Percentiles rank a stretch among this genome's conserved stretches.
phyloP scores from a whole-genome alignment of 2,329 filamentous ascomycete species.

The Cytospora mali region DNA sequence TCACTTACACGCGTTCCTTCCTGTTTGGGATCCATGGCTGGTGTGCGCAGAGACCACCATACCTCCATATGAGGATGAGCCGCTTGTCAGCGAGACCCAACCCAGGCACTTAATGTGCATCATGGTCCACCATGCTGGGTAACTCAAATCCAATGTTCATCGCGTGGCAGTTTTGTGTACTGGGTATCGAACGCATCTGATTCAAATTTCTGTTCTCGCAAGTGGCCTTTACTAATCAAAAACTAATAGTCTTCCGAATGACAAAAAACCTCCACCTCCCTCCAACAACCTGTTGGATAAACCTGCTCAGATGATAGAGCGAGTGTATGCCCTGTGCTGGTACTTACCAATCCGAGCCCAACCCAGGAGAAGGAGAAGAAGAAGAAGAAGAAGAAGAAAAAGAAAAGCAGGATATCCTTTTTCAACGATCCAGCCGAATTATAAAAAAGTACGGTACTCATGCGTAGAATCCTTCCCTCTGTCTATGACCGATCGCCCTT shows the following conservation, averaged over 20 bases:
- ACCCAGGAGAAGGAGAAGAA: constrained; percentile 30
- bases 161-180: background rate
- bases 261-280: background rate
- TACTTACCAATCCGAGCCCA: constrained; percentile 36
- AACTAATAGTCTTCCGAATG: constrained; percentile 15
- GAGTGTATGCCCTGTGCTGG: constrained; percentile 19
- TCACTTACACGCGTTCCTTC: background rate
- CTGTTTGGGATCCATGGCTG: background rate
- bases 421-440: constrained; percentile 18
- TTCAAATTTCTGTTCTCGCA: constrained; percentile 21
- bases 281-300: background rate
- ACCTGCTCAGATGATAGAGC: constrained; percentile 4
- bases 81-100: no score
- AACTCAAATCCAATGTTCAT: background rate
- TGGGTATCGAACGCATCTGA: constrained; percentile 21
- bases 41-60: background rate
- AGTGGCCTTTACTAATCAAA: constrained; percentile 16
- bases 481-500: constrained; percentile 25
- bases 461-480: constrained; percentile 22
- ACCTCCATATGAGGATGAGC: no score
- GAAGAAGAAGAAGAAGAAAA: constrained; percentile 26
- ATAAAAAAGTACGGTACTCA: constrained; percentile 20
- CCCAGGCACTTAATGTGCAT: no score
- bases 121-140: no score
- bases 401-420: constrained; percentile 22